These are phyloP conservation scores for Colletotrichum abscissum DNA, from an alignment of 2,329 filamentous ascomycete species.

Conservation along the genomic window DNA sequence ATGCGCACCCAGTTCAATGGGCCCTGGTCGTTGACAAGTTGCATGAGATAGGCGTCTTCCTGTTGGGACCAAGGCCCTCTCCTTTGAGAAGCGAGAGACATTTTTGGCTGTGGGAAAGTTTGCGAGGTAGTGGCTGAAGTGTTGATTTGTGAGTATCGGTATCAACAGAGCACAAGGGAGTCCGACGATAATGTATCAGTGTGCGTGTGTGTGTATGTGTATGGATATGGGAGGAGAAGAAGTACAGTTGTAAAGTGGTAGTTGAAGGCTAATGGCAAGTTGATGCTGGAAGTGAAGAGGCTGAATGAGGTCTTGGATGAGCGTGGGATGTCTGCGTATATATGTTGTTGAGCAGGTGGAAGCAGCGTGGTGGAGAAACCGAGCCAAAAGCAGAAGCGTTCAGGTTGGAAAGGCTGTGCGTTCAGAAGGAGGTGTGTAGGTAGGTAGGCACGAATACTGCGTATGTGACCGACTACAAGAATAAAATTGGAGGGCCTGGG, in stretches of 20 bases:
- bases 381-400: constrained; percentile 8
- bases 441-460: too few relatives aligned
- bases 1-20: constrained; percentile 93
- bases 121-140: neutral
- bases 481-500: constrained; percentile 31
- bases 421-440: constrained; percentile 1
- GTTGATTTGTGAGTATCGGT: neutral
- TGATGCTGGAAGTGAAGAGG: constrained; percentile 10
- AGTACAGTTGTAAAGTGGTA: neutral
- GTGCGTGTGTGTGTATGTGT: neutral
- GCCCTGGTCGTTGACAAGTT: constrained; percentile 77
- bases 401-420: constrained; percentile 25
- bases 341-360: constrained; percentile 33
- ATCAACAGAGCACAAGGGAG: neutral
- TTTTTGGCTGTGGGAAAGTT: neutral
- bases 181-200: neutral
- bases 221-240: neutral
- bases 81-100: constrained; percentile 40
- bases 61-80: constrained; percentile 86
- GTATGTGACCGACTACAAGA: constrained; percentile 18
- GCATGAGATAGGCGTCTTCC: constrained; percentile 78
- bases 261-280: neutral
- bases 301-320: constrained; percentile 1
- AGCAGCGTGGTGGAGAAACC: constrained; percentile 33
- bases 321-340: constrained; percentile 28